These are phyloP conservation scores for Aureobasidium leucospermi DNA, from an alignment of 2,329 filamentous ascomycete genomes.

Conservation along the genomic window DNA sequence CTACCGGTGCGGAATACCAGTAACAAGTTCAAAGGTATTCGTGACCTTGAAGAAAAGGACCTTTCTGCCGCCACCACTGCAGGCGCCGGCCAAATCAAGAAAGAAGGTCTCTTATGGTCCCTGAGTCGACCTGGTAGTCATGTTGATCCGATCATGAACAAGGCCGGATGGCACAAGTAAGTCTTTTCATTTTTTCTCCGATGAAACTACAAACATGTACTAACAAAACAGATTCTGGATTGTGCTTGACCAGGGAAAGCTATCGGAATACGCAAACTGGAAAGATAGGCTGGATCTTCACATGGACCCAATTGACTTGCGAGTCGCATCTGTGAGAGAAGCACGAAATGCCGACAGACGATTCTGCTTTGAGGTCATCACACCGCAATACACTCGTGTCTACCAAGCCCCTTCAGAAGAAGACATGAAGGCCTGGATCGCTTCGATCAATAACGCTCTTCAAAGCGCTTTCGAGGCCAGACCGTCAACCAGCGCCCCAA, in stretches of 20 bases:
- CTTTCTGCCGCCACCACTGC: constrained; percentile 47
- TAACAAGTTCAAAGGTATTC: constrained; percentile 78
- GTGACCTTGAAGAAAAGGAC: constrained; percentile 83
- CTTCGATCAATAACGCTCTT: constrained; percentile 90
- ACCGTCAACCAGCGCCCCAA: constrained; percentile 36
- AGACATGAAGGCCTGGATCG: constrained; percentile 96
- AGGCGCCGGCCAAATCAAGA: constrained; percentile 60
- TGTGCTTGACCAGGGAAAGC: constrained; percentile 88
- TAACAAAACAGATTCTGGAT: constrained; percentile 78
- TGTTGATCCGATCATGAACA: constrained; percentile 88
- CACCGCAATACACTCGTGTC: constrained; percentile 87
- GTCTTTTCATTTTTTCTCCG: constrained; percentile 38
- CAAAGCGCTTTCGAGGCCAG: constrained; percentile 88
- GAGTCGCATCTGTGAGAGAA: constrained; percentile 94
- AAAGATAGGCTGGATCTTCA: constrained; percentile 94
- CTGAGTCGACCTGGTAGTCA: constrained; percentile 88
- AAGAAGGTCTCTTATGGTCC: constrained; percentile 93
- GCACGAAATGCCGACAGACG: constrained; percentile 88
- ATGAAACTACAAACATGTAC: constrained; percentile 23
- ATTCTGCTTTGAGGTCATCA: constrained; percentile 98
- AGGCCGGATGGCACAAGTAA: constrained; percentile 97
- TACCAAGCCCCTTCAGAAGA: constrained; percentile 98
- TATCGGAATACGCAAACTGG: constrained; percentile 99
- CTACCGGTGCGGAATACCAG: constrained; percentile 28
- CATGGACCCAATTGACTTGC: constrained; percentile 94